phyloP scores from a whole-genome alignment of 2,329 filamentous ascomycete species.

The Scopulariopsis brevicaulis region DNA sequence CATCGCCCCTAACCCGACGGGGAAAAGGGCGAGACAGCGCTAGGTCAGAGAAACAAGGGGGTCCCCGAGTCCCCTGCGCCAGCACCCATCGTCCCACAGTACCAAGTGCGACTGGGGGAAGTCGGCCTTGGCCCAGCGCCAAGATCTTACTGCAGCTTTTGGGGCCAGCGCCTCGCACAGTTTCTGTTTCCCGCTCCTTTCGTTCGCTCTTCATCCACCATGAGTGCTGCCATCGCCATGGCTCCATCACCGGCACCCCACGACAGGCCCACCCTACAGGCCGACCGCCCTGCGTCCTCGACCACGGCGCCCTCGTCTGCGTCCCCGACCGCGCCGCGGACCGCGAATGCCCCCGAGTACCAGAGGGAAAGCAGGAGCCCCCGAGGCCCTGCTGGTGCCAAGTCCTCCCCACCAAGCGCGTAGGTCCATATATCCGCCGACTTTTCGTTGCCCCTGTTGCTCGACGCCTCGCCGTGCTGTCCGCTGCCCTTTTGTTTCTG shows the following conservation, averaged over 20 bases:
- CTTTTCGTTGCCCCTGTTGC: conserved; percentile 8
- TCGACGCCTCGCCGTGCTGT: neutral
- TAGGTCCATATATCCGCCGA: conserved; percentile 26
- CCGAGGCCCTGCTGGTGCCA: conserved; percentile 21
- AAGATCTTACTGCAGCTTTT: neutral
- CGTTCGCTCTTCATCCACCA: conserved; percentile 21
- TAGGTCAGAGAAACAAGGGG: neutral
- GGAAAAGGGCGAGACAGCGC: conserved; percentile 3
- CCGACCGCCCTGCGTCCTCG: conserved; percentile 29
- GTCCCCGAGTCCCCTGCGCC: neutral
- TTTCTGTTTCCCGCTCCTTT: neutral
- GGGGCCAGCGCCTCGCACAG: neutral
- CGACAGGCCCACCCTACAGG: conserved; percentile 46
- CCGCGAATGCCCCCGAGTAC: conserved; percentile 4
- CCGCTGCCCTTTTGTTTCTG: neutral
- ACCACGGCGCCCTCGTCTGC: conserved; percentile 16
- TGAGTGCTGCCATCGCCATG: conserved; percentile 60
- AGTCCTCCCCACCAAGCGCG: conserved; percentile 48
- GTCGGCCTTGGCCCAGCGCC: conserved; percentile 1
- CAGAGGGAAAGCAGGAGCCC: conserved; percentile 9
- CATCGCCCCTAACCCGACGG: conserved; percentile 5
- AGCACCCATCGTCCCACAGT: neutral
- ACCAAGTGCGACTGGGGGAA: neutral
- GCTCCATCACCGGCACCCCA: conserved; percentile 57
- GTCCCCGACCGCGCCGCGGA: conserved; percentile 6